Evolutionary conservation across 1,139 yeast species (phyloP).

Genomic region (Kodamaea fungicola): DNA sequence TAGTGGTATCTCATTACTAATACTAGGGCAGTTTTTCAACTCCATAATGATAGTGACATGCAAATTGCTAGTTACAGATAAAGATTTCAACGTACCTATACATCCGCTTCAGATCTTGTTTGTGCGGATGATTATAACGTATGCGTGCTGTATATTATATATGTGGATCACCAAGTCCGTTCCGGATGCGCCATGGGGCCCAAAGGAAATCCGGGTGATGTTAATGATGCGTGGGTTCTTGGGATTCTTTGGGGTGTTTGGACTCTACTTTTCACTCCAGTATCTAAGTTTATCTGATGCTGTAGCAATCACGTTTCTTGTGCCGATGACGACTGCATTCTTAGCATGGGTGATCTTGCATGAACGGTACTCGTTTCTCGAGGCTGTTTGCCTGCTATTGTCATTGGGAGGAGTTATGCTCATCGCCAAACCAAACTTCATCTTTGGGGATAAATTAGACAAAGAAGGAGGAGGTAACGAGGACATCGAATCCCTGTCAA

Average conservation of each 20-base stretch:
- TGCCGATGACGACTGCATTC: slow-evolving; percentile 75
- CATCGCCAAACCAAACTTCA: slow-evolving; percentile 77
- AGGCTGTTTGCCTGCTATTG: slow-evolving; percentile 63
- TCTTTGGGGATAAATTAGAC: slow-evolving; percentile 49
- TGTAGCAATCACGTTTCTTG: slow-evolving; percentile 72
- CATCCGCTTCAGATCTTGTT: slow-evolving; percentile 77
- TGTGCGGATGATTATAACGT: slow-evolving; percentile 73
- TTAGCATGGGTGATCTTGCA: slow-evolving; percentile 65
- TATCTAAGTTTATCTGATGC: slow-evolving; percentile 75
- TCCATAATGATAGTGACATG: slow-evolving; percentile 75
- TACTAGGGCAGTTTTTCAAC: slow-evolving; percentile 67
- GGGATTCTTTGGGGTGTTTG: slow-evolving; percentile 80
- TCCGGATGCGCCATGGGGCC: slow-evolving; percentile 71
- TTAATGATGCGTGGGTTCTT: slow-evolving; percentile 62
- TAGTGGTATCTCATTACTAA: slow-evolving; percentile 39
- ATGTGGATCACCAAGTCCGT: slow-evolving; percentile 49
- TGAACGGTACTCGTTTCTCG: slow-evolving; percentile 66
- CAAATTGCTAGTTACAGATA: slow-evolving; percentile 64
- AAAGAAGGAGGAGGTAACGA: slow-evolving; percentile 29
- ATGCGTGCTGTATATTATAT: slow-evolving; percentile 51
- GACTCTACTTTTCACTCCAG: slow-evolving; percentile 69
- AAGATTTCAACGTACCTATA: slow-evolving; percentile 51
- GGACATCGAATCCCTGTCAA: slow-evolving; percentile 35
- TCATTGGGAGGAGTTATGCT: slow-evolving; percentile 75
- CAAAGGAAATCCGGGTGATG: slow-evolving; percentile 51